Base-by-base conservation (phyloP, 345 rosid species). In the Isatis tinctoria region DNA sequence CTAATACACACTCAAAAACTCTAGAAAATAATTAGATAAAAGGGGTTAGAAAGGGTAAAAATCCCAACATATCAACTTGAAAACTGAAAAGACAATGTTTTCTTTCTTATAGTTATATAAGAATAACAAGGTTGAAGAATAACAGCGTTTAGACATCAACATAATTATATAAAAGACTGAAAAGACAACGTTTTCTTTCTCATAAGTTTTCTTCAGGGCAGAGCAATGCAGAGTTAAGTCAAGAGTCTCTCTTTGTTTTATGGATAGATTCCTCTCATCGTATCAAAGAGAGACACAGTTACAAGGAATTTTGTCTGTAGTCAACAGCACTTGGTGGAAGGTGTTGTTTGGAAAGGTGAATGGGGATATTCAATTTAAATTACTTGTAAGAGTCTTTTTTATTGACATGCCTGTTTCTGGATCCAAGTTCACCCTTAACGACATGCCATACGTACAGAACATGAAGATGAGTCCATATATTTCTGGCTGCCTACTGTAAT, bases 401-500 rank as follows among this genome's bases (percentile, higher is more conserved):
- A 26, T 41, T 27, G 27, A 49, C 35, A 37, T 64, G 10, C 4
- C 24, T 67, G n/a, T 54, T 73, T 53, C 0, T 60, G 70, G 69
- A 53, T 61, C 5, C 27, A 65, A 12, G 65, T 13, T 45, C 1
- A 1, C 65, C 37, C 36, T 36, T 28, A 5, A 69, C 11, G 0
- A 40, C n/a, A n/a, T n/a, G n/a, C n/a, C n/a, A 36, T 75, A 95
- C 97, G 96, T 90, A 95, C 98, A 59, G 98, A 95, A 79, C 97
- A 95, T 48, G 99, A 95, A 79, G 99, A 90, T 69, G 99, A 95
- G 81, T 95, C 92, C 82, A 95, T 95, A n/a, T n/a, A n/a, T n/a
- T n/a, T n/a, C n/a, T n/a, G n/a, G n/a, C n/a, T n/a, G n/a, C n/a
- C n/a, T n/a, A n/a, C n/a, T n/a, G n/a, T n/a, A n/a, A n/a, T n/a